Percentiles rank a stretch among this genome's conserved stretches.
Conservation (phyloP, 768 basidiomycete species). For the Leccinum aurantiacum region DNA sequence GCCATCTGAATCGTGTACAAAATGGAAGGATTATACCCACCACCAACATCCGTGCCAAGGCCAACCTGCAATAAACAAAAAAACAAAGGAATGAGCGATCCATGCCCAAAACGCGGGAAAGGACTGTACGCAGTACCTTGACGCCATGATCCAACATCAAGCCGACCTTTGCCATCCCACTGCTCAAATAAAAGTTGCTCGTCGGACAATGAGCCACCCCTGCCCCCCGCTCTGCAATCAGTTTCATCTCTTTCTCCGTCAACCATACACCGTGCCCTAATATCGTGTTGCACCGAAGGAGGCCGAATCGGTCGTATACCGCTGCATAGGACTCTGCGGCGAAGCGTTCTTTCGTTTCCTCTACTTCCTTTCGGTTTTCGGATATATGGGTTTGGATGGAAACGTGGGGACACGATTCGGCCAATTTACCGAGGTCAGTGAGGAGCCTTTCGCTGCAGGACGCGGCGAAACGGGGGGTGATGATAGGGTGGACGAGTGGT, state of each 20-base stretch:
- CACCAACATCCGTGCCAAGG: conserved; percentile 87
- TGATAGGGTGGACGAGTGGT: conserved; percentile 78
- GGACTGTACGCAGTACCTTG: conserved; percentile 50
- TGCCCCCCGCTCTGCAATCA: conserved; percentile 60
- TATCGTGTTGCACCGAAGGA: conserved; percentile 76
- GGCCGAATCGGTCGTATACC: conserved; percentile 73
- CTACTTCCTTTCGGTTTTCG: conserved; percentile 75
- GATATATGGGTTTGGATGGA: conserved; percentile 90
- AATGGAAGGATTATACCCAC: conserved; percentile 81
- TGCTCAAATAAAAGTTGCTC: conserved; percentile 87
- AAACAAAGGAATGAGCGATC: background rate
- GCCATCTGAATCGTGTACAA: conserved; percentile 72
- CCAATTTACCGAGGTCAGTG: conserved; percentile 53
- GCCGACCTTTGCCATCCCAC: conserved; percentile 78
- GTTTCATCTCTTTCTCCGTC: conserved; percentile 61
- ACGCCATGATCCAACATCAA: conserved; percentile 75
- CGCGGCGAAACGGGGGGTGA: conserved; percentile 93
- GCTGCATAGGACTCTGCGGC: conserved; percentile 67
- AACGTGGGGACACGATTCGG: conserved; percentile 53
- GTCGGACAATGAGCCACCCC: conserved; percentile 93
- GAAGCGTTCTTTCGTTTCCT: conserved; percentile 63
- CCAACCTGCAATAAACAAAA: conserved; percentile 59
- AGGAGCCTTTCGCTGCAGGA: conserved; percentile 74
- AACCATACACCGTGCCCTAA: conserved; percentile 86
- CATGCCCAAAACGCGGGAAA: background rate